A percentile compares a stretch with the other conserved stretches of the same genome.
These are phyloP conservation scores for Madurella fahalii DNA, from an alignment of 2,329 filamentous ascomycete species.

Conservation along the genomic window DNA sequence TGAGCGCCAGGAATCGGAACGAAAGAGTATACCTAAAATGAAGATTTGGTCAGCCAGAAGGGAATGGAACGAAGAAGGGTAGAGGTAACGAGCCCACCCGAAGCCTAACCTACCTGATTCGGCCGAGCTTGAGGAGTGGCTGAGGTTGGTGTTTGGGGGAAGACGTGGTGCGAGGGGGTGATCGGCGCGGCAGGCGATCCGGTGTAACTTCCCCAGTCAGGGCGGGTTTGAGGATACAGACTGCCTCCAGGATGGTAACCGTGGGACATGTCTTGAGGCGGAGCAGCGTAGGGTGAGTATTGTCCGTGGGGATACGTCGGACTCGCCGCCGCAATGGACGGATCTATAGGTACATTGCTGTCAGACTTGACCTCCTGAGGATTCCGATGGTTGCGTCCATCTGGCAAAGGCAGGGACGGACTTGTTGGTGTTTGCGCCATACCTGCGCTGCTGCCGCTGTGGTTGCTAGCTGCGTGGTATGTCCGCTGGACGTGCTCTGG, in stretches of 20 bases:
- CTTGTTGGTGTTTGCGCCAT: constrained; percentile 97
- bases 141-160: constrained; percentile 52
- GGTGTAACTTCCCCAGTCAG: constrained; percentile 69
- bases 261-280: constrained; percentile 81
- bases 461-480: constrained; percentile 73
- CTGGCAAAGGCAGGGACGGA: constrained; percentile 88
- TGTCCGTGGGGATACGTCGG: constrained; percentile 80
- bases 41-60: constrained; percentile 20
- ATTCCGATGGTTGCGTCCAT: constrained; percentile 71
- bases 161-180: constrained; percentile 51
- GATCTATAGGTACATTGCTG: constrained; percentile 98
- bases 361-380: constrained; percentile 81
- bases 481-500: constrained; percentile 82
- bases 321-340: constrained; percentile 89
- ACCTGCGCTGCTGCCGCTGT: constrained; percentile 71
- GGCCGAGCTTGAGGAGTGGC: constrained; percentile 52
- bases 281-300: constrained; percentile 83
- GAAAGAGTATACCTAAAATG: constrained; percentile 87
- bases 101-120: constrained; percentile 46
- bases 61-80: neutral
- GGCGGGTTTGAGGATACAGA: constrained; percentile 66
- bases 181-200: constrained; percentile 49
- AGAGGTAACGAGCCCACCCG: neutral
- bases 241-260: constrained; percentile 59
- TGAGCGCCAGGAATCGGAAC: constrained; percentile 95